Evolutionary conservation across 148 eudicot genomes (phyloP).

Genomic region (Chenopodium suecicum): DNA sequence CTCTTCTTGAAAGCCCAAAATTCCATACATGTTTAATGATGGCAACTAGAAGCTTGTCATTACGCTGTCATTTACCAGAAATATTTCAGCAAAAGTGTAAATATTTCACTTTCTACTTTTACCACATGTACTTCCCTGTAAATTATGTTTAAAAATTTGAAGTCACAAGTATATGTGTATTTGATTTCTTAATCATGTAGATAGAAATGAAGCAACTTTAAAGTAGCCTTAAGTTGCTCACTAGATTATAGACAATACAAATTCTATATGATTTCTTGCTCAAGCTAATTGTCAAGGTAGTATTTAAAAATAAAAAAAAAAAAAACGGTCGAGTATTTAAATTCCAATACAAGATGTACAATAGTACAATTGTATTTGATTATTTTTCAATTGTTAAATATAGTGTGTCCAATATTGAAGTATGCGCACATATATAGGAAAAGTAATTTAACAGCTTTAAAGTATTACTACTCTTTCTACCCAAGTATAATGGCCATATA

Average conservation of each 20-base stretch:
- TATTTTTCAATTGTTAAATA: no score
- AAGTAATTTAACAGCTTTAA: no score
- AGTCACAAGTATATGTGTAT: no score
- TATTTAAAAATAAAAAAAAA: no score
- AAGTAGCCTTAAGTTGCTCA: no score
- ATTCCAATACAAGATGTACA: no score
- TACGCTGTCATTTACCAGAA: neutral
- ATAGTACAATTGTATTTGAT: neutral
- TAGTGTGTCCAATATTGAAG: neutral
- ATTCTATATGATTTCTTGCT: no score
- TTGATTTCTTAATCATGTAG: neutral
- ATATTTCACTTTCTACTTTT: neutral
- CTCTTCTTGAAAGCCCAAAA: constrained; percentile 4
- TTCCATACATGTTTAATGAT: neutral
- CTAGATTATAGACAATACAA: no score
- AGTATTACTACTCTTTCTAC: neutral
- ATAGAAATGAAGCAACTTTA: no score
- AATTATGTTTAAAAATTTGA: neutral
- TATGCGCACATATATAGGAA: neutral
- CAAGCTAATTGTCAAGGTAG: no score
- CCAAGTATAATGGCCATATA: no score
- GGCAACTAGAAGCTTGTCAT: neutral
- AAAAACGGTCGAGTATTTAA: no score
- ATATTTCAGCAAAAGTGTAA: neutral
- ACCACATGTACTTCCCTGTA: neutral